Conservation (phyloP, 2,329 filamentous ascomycete species). For the Didymella glomerata region DNA sequence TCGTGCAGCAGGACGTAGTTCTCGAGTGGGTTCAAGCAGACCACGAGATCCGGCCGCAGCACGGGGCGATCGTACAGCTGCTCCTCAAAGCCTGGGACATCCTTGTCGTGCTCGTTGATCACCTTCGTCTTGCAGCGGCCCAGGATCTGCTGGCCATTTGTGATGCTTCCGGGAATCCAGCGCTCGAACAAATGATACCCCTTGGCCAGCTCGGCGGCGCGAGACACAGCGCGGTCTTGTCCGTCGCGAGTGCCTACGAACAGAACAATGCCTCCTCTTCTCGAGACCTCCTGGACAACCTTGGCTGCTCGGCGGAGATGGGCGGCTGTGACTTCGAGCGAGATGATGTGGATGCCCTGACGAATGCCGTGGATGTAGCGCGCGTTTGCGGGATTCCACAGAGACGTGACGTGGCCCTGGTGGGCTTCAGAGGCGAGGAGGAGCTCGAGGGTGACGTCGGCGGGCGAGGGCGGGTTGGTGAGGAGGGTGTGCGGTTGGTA, state of each 20-base stretch:
- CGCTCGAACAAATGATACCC: constrained; percentile 90
- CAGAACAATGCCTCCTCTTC: constrained; percentile 82
- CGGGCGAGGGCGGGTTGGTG: constrained; percentile 74
- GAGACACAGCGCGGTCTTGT: constrained; percentile 81
- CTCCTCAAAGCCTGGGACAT: constrained; percentile 69
- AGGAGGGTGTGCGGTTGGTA: constrained; percentile 75
- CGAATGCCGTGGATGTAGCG: constrained; percentile 93
- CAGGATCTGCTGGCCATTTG: constrained; percentile 92
- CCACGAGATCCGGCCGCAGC: constrained; percentile 86
- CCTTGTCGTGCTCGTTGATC: constrained; percentile 76
- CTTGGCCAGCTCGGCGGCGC: constrained; percentile 77
- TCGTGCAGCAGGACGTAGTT: constrained; percentile 92
- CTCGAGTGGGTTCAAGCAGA: constrained; percentile 91
- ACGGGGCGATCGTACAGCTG: constrained; percentile 70
- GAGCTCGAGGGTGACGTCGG: constrained; percentile 88
- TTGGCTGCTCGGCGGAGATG: constrained; percentile 93
- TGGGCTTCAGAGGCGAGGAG: constrained; percentile 63
- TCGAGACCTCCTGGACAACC: constrained; percentile 86
- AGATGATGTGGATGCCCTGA: constrained; percentile 90
- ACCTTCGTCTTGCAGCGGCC: constrained; percentile 73
- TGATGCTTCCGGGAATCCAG: constrained; percentile 91
- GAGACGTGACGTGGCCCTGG: constrained; percentile 86
- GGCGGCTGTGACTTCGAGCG: constrained; percentile 85
- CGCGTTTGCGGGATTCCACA: constrained; percentile 95
- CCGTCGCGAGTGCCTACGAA: constrained; percentile 89